Evolutionary conservation across 805 yeast genomes (phyloP).

Genomic region (Saturnispora gosingensis): DNA sequence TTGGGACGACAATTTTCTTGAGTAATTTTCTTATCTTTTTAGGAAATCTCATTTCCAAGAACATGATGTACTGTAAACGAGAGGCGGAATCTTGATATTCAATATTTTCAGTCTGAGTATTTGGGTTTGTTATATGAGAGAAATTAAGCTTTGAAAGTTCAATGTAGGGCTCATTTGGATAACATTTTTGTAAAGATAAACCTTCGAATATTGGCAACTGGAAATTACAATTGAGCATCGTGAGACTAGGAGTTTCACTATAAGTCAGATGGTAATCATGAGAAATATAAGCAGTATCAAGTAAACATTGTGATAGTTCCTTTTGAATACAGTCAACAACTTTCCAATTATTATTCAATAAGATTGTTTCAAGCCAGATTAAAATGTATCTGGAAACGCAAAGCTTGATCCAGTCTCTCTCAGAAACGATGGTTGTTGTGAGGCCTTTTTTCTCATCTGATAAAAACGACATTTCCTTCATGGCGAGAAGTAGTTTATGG

Average conservation of each 20-base stretch:
- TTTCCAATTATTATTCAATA: constrained; percentile 28
- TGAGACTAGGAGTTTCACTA: neutral
- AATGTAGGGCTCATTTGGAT: neutral
- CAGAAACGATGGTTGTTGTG: constrained; percentile 44
- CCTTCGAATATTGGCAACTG: constrained; percentile 28
- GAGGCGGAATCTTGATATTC: constrained; percentile 22
- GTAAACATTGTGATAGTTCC: constrained; percentile 36
- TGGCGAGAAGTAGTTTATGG: neutral
- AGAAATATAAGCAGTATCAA: constrained; percentile 24
- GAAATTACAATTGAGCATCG: constrained; percentile 26
- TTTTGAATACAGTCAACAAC: constrained; percentile 34
- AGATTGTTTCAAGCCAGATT: constrained; percentile 41
- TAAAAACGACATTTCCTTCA: constrained; percentile 1
- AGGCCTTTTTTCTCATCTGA: constrained; percentile 31
- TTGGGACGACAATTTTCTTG: constrained; percentile 43
- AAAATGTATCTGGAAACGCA: constrained; percentile 36
- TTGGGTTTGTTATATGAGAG: neutral
- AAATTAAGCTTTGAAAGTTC: constrained; percentile 3
- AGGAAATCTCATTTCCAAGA: constrained; percentile 51
- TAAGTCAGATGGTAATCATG: constrained; percentile 1
- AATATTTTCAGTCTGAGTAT: neutral
- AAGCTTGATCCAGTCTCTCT: constrained; percentile 43
- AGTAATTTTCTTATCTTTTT: constrained; percentile 41
- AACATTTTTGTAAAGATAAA: constrained; percentile 3
- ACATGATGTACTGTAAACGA: constrained; percentile 49